Evolutionary conservation across 2,329 filamentous ascomycete genomes (phyloP).

Genomic region (Ophiognomonia clavigignenti-juglandacearum): DNA sequence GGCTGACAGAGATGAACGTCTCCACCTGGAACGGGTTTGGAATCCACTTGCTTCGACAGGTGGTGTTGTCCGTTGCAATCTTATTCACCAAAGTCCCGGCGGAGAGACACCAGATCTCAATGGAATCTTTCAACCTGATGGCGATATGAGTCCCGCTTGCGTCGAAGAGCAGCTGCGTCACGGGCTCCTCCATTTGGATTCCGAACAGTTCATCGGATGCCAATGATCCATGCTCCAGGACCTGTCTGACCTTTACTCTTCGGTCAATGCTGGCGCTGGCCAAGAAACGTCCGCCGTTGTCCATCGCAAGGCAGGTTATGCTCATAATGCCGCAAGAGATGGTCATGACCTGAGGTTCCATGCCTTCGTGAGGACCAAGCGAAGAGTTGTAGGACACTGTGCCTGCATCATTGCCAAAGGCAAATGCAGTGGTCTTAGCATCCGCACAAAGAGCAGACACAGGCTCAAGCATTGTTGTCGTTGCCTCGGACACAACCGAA

Average conservation of each 20-base stretch:
- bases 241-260: not conserved
- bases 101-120: not conserved
- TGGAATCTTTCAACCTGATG: not conserved
- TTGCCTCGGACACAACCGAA: not conserved
- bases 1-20: not conserved
- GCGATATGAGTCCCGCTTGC: not conserved
- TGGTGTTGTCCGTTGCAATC: not conserved
- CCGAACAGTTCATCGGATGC: not conserved
- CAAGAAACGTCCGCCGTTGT: not conserved
- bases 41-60: not conserved
- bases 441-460: not conserved
- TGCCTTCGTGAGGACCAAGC: not conserved
- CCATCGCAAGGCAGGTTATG: not conserved
- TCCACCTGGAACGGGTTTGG: not conserved
- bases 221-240: not conserved
- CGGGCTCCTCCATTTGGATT: not conserved
- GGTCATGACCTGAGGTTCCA: not conserved
- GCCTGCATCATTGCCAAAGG: not conserved
- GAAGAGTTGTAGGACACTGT: not conserved
- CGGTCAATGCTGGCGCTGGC: not conserved
- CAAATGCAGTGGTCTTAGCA: not conserved
- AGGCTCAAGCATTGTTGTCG: not conserved
- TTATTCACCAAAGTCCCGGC: not conserved
- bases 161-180: not conserved
- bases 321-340: not conserved